Evolutionary conservation across 1,284 basidiomycete species (phyloP), one percentile per base, ranked within the genome.

Genomic region (Cutaneotrichosporon cyanovorans): DNA sequence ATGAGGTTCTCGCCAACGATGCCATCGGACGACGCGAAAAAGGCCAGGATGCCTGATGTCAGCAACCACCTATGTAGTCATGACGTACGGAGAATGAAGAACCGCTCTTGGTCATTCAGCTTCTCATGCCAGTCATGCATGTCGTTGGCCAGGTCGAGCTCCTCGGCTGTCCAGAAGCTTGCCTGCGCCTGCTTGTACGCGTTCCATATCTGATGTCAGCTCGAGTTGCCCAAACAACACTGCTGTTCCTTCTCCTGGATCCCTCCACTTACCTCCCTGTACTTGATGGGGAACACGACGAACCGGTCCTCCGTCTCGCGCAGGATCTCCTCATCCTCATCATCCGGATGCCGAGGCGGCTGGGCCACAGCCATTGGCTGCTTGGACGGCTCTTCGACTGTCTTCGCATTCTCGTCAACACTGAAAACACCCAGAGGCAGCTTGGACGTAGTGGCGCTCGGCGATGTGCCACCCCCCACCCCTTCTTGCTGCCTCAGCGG

Each of bases 1-100:
- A 95, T 77, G 4, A 96, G 78, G 69, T 96, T 96, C 67, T 95
- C 68, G 66, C 95, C 93, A 57, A 97, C 90, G 44, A 97, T 96
- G 31, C 92, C 91, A 57, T 96, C 91, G 0, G 89, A 93, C 18
- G 91, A 88, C 20, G 92, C 89, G 60, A 96, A 96, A 74, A 96
- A 96, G 3, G 91, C 91, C 34, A 96, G 82, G 39, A 96, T 77
- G 64, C 49, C 60, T 63, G 33, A 20, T 8, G 40, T 58, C 46
- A 61, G 49, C 42, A 30, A 11, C 12, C 32, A 10, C 12, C 6
- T 11, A 37, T n/a, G 2, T 18, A 23, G 1, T 12, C 5, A 1
- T 4, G n/a, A 52, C 56, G 34, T 82, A 59, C 92, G 87, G 3
- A 88, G 87, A 60, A 96, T 81, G 68, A 97, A 96, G 70, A 91